Evolutionary conservation across 441 rosid genomes (phyloP).

Genomic region (Geranium incanum): DNA sequence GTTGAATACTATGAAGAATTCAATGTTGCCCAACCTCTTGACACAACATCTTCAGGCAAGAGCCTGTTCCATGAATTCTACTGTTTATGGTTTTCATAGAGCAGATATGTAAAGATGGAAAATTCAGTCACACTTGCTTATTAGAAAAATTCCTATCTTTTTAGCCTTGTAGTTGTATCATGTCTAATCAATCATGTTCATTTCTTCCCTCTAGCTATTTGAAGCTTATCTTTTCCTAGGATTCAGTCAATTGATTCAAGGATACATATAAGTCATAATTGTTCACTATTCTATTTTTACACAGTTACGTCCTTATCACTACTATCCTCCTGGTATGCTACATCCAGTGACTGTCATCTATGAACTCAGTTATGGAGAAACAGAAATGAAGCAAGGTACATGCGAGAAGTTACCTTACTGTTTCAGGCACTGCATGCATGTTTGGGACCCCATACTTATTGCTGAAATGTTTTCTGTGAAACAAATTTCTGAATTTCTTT

Average conservation of each 20-base stretch:
- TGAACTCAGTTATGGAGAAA: constrained; percentile 85
- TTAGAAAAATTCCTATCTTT: background rate
- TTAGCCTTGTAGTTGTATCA: background rate
- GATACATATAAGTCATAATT: background rate
- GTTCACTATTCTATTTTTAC: constrained; percentile 19
- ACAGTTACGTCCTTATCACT: constrained; percentile 65
- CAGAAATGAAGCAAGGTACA: constrained; percentile 81
- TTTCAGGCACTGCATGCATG: no score
- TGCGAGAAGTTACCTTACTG: background rate
- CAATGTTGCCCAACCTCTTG: constrained; percentile 45
- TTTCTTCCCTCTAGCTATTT: background rate
- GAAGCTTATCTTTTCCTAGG: background rate
- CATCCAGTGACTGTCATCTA: constrained; percentile 75
- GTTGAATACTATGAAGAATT: constrained; percentile 54
- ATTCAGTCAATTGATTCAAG: background rate
- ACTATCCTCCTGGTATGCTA: constrained; percentile 57
- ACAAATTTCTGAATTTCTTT: background rate
- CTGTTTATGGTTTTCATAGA: background rate
- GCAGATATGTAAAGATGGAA: background rate
- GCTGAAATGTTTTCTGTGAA: background rate
- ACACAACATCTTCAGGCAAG: constrained; percentile 53
- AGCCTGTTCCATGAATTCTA: background rate
- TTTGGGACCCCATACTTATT: background rate
- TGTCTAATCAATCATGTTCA: background rate
- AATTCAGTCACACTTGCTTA: background rate